Evolutionary conservation across 2,329 filamentous ascomycete species (phyloP), one percentile per base, ranked within the genome.

Genomic region (Fusarium sambucinum): DNA sequence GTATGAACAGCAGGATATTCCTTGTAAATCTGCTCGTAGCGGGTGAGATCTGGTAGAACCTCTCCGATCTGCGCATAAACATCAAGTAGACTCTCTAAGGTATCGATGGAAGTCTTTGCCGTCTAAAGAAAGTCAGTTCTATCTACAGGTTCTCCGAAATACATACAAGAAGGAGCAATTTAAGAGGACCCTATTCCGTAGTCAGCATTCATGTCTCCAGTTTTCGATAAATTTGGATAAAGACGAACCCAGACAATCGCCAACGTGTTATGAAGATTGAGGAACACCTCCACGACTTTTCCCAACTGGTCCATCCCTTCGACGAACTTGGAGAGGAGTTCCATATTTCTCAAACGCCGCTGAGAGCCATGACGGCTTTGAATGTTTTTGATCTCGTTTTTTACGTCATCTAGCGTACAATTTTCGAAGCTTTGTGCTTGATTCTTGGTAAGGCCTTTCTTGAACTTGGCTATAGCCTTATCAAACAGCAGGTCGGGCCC

Each of bases 141-240:
- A 13, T 5, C 4, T n/a, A 2, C 16, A 8, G 4, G 13, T 27
- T 3, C 10, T n/a, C 4, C 3, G 4, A 27, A 44, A 5, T 8
- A 44, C 41, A 9, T 44, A 44, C 41, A 9, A 44, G 23, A 0
- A 44, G 41, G 6, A 44, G 16, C 5, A 44, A 44, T 6, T 27
- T 44, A 1, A 44, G 8, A 4, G 41, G 41, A 0, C 41, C 41
- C 41, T 44, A 17, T 44, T 12, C 4, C 10, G 13, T n/a, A 27
- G 8, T 44, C 13, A 44, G 23, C 11, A 11, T 9, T 4, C 27
- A 5, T 5, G 17, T 27, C 16, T 9, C 13, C 16, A 9, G 1
- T 4, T 17, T 27, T 1, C 3, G 2, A 25, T 6, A n/a, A 3
- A 2, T 11, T 10, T n/a, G 1, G 11, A 7, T n/a, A 42, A n/a